phyloP scores from a whole-genome alignment of 768 basidiomycete species.

The Mrakia gelida region DNA sequence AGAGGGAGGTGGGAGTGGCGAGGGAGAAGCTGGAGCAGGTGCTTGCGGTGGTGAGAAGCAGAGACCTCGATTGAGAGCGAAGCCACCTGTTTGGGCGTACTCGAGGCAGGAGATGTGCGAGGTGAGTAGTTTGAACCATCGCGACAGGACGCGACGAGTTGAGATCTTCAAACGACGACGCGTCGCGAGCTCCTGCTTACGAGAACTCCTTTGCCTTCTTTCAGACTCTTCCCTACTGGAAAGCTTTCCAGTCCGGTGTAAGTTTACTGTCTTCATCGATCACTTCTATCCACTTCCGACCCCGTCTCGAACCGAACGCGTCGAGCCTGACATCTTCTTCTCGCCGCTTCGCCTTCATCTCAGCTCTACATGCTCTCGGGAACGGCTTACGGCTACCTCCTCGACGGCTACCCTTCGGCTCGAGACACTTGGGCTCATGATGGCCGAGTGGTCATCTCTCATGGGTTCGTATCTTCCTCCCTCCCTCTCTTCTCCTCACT shows the following conservation, averaged over 20 bases:
- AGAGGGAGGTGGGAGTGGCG: no score
- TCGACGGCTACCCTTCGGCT: neutral
- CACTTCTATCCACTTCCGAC: neutral
- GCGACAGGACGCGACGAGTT: neutral
- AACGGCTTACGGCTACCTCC: neutral
- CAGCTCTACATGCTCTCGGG: neutral
- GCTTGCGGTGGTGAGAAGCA: no score
- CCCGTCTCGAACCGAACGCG: neutral
- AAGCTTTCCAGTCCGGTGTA: neutral
- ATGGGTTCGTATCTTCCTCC: neutral
- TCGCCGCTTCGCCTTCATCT: neutral
- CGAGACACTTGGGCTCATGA: constrained; percentile 1
- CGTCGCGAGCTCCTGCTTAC: neutral
- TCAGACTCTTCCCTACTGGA: constrained; percentile 11
- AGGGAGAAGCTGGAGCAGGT: no score
- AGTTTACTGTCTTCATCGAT: neutral
- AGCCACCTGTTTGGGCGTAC: neutral
- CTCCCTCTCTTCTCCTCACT: neutral
- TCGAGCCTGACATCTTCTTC: neutral
- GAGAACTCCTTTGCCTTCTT: neutral
- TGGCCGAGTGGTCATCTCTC: neutral
- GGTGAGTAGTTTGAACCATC: neutral
- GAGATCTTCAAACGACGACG: neutral
- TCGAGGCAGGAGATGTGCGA: constrained; percentile 5
- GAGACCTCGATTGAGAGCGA: neutral